Percentiles rank a stretch among this genome's conserved stretches.
Conservation (phyloP, 1,284 basidiomycete genomes). For the Schizophyllum amplum region DNA sequence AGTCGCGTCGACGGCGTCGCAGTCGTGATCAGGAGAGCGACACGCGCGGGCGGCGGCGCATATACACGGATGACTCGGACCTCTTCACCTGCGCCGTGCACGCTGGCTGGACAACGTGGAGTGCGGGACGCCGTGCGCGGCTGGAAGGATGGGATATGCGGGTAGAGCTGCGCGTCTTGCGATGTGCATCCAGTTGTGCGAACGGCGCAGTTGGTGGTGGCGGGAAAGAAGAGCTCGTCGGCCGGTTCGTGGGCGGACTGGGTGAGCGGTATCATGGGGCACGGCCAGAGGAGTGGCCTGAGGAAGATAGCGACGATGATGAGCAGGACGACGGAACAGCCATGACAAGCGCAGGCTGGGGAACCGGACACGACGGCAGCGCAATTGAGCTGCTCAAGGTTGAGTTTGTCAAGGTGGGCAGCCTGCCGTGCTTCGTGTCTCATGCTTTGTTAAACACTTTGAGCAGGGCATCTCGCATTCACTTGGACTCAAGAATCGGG, state of each 20-base stretch:
- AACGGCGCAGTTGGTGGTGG: conserved; percentile 8
- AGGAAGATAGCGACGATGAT: conserved; percentile 27
- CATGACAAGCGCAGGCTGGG: conserved; percentile 62
- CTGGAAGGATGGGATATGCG: conserved; percentile 44
- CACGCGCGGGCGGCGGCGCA: conserved; percentile 22
- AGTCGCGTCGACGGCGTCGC: not conserved
- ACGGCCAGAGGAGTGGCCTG: conserved; percentile 17
- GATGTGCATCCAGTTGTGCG: conserved; percentile 15
- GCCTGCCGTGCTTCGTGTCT: conserved; percentile 35
- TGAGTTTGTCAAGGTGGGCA: conserved; percentile 52
- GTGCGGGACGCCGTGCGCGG: conserved; percentile 40
- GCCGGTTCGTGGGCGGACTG: conserved; percentile 42
- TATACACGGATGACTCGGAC: conserved; percentile 72
- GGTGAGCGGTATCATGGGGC: conserved; percentile 28
- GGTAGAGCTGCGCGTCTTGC: conserved; percentile 41
- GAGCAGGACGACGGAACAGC: conserved; percentile 56
- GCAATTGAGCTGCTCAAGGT: conserved; percentile 61
- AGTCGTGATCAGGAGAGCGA: conserved; percentile 9
- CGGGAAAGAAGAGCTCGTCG: conserved; percentile 32
- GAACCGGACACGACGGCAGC: conserved; percentile 66
- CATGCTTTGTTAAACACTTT: not conserved
- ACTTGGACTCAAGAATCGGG: conserved; percentile 52
- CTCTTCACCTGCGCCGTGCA: conserved; percentile 70
- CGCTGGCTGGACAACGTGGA: conserved; percentile 57
- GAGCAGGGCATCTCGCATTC: conserved; percentile 25